These are phyloP conservation scores for Rauvolfia tetraphylla DNA, from an alignment of 257 asterid genomes.

Conservation along the genomic window DNA sequence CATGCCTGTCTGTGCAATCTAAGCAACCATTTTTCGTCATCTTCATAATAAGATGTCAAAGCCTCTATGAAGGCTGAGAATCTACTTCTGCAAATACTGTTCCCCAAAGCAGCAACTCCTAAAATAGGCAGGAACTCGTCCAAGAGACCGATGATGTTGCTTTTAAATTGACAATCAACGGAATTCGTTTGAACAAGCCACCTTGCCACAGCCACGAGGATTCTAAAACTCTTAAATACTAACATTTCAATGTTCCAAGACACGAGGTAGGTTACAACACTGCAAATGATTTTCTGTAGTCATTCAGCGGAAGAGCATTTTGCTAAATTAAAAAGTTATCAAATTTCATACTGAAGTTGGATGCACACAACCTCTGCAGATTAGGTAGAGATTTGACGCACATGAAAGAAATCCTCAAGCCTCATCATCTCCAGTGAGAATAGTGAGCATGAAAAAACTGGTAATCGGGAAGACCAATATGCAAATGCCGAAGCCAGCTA, in stretches of 20 bases:
- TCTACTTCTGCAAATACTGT: background rate
- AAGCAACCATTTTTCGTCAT: background rate
- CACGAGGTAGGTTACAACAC: conserved; percentile 33
- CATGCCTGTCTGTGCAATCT: background rate
- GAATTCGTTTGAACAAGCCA: too few relatives aligned
- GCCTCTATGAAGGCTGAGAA: background rate
- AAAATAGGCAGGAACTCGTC: background rate
- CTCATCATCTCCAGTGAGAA: conserved; percentile 40
- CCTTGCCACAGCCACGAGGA: conserved; percentile 15
- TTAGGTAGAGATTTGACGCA: conserved; percentile 1
- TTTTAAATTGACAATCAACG: too few relatives aligned
- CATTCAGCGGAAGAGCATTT: conserved; percentile 6
- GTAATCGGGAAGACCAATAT: conserved; percentile 62
- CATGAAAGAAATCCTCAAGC: background rate
- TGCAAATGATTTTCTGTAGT: conserved; percentile 31
- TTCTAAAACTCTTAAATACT: conserved; percentile 30
- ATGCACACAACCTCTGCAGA: conserved; percentile 4
- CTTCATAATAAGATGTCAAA: background rate
- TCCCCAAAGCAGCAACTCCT: conserved; percentile 6
- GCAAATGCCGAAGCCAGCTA: conserved; percentile 50
- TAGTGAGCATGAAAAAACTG: conserved; percentile 50
- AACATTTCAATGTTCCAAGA: conserved; percentile 17
- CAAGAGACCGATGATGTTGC: background rate
- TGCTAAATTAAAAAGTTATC: conserved; percentile 14
- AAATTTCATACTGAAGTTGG: conserved; percentile 18